Evolutionary conservation across 441 rosid species (phyloP), one percentile per base, ranked within the genome.

Genomic region (Adansonia rubrostipa): DNA sequence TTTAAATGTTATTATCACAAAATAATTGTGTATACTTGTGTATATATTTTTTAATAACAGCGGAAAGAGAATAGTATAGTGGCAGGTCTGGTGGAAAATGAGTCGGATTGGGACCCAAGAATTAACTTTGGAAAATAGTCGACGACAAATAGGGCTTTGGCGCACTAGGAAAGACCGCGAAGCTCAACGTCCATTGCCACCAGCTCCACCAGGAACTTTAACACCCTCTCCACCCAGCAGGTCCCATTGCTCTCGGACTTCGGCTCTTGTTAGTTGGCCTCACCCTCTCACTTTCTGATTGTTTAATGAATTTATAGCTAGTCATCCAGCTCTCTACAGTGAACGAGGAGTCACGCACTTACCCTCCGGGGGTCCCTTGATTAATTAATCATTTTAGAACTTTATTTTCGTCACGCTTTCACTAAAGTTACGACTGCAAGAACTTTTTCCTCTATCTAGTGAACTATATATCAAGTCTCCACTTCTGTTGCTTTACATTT

Each of bases 151-250:
- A 9, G 24, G 62, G 20, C 14, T 2, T 47, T 24, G 40, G 58
- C 24, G 58, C 56, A 33, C 58, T 58, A 36, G 66, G 10, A 44
- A 57, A 58, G 48, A 20, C 33, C 20, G 36, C 47, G 47, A n/a
- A 64, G 69, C 20, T 64, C 28, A 15, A 44, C 50, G 44, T 2
- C 19, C 10, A 11, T 47, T 36, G 76, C 78, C 76, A 73, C 72
- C 61, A n/a, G n/a, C 19, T 9, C 47, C 2, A 2, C 9, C 20
- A 17, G 15, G 57, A 75, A 73, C 51, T 47, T 47, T 47, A 47
- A 78, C 78, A 71, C 72, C 61, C 44, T 47, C 44, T 14, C 36
- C 8, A 5, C 19, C 47, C 33, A 22, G 65, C 71, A 75, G 77
- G 70, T 36, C 48, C 71, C 81, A 62, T 51, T 42, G 10, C 58